A percentile compares a stretch with the other conserved stretches of the same genome.
These are phyloP conservation scores for Bimuria novae-zelandiae DNA, from an alignment of 2,329 filamentous ascomycete species.

Conservation along the genomic window DNA sequence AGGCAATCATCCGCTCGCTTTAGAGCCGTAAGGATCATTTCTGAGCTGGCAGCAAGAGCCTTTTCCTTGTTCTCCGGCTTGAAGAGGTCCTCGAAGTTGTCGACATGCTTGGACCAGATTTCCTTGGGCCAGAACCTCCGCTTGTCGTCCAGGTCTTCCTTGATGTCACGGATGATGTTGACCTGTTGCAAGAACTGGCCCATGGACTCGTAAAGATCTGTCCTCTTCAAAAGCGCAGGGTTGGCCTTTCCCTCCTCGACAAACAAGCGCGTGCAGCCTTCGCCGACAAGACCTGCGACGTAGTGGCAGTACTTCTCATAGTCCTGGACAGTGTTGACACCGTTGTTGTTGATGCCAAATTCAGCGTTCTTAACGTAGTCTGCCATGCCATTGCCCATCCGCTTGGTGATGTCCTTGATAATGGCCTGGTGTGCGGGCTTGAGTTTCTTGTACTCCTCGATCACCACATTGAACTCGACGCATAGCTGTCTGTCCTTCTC, in stretches of 20 bases:
- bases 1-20: constrained; percentile 88
- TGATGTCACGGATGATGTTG: constrained; percentile 96
- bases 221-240: constrained; percentile 76
- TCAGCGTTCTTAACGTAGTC: constrained; percentile 89
- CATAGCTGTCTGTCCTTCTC: constrained; percentile 94
- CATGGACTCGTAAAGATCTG: constrained; percentile 90
- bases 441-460: constrained; percentile 84
- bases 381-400: constrained; percentile 99
- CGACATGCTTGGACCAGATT: constrained; percentile 95
- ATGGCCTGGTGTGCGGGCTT: constrained; percentile 83
- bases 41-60: constrained; percentile 83
- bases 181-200: constrained; percentile 97
- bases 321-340: constrained; percentile 80
- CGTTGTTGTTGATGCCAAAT: constrained; percentile 67
- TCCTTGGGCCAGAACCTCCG: constrained; percentile 94
- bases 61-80: constrained; percentile 75
- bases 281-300: constrained; percentile 96
- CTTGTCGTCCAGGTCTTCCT: constrained; percentile 85
- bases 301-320: constrained; percentile 99
- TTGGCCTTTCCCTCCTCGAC: constrained; percentile 87
- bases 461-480: constrained; percentile 87
- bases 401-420: constrained; percentile 87
- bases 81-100: constrained; percentile 88
- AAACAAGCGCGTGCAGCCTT: constrained; percentile 88
- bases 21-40: constrained; percentile 92